A percentile compares a stretch with the other conserved stretches of the same genome.
These are phyloP conservation scores for Mycotypha africana DNA, from an alignment of 371 early-diverging fungal species.

Conservation along the genomic window DNA sequence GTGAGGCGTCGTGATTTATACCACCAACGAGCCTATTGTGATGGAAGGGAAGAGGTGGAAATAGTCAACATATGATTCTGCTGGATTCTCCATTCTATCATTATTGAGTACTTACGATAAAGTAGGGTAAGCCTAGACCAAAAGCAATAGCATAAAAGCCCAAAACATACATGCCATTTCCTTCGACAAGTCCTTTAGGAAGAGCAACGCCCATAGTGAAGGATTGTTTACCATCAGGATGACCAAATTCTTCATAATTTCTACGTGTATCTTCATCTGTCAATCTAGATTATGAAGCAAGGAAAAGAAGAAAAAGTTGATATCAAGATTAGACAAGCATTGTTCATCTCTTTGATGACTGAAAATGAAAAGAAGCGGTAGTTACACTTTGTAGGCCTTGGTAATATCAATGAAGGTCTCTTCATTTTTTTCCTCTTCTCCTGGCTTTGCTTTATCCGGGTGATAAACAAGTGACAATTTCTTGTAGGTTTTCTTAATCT, in stretches of 20 bases:
- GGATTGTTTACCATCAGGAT: constrained; percentile 95
- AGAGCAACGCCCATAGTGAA: constrained; percentile 92
- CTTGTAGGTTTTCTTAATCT: constrained; percentile 72
- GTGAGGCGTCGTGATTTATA: constrained; percentile 81
- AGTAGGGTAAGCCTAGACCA: constrained; percentile 84
- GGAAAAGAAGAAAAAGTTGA: neutral
- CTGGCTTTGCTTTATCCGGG: constrained; percentile 77
- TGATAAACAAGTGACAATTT: constrained; percentile 74
- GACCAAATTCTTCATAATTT: constrained; percentile 92
- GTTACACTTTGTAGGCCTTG: constrained; percentile 86
- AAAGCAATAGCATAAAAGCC: constrained; percentile 81
- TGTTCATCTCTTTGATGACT: neutral
- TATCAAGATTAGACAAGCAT: neutral
- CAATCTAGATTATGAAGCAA: constrained; percentile 49
- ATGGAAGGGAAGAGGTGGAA: neutral
- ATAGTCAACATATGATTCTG: too few species aligned
- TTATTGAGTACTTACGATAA: constrained; percentile 54
- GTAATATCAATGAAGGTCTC: constrained; percentile 72
- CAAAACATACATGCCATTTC: constrained; percentile 74
- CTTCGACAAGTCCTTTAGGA: constrained; percentile 85
- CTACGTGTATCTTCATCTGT: constrained; percentile 88
- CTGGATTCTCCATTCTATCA: neutral
- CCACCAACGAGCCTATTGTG: constrained; percentile 90
- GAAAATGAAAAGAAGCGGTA: too few species aligned
- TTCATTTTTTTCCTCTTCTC: constrained; percentile 57